Percentiles rank a stretch among this genome's conserved stretches.
phyloP scores from a whole-genome alignment of 306 rosid genomes.

The Vigna hirtella region DNA sequence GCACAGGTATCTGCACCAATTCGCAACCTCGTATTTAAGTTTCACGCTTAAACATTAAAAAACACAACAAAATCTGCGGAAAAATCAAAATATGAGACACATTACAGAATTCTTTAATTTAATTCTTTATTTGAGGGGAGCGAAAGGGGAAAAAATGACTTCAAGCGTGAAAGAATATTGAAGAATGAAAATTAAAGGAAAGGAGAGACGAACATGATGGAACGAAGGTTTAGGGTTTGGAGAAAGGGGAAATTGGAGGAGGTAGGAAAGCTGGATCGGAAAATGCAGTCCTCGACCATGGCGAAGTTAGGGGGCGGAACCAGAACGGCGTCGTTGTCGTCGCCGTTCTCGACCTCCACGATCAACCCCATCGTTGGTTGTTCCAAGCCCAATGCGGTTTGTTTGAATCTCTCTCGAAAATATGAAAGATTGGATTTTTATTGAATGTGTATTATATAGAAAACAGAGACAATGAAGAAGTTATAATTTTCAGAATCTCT shows the following conservation, averaged over 20 bases:
- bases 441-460: neutral
- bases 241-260: conserved; percentile 77
- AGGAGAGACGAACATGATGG: conserved; percentile 67
- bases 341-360: conserved; percentile 45
- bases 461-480: no score
- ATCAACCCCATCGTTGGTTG: conserved; percentile 50
- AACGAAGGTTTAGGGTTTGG: conserved; percentile 72
- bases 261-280: conserved; percentile 80
- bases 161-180: neutral
- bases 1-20: conserved; percentile 82
- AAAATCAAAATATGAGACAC: conserved; percentile 1
- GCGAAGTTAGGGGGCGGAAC: conserved; percentile 86
- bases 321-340: conserved; percentile 51
- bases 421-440: neutral
- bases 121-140: neutral
- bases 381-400: neutral
- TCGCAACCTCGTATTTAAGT: conserved; percentile 3
- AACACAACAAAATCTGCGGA: neutral
- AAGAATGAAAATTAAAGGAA: neutral
- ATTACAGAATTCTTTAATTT: neutral
- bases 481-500: neutral
- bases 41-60: neutral
- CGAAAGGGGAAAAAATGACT: neutral
- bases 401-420: neutral
- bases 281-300: conserved; percentile 91